Base-by-base conservation (phyloP, 768 basidiomycete genomes). In the Russula earlei region DNA sequence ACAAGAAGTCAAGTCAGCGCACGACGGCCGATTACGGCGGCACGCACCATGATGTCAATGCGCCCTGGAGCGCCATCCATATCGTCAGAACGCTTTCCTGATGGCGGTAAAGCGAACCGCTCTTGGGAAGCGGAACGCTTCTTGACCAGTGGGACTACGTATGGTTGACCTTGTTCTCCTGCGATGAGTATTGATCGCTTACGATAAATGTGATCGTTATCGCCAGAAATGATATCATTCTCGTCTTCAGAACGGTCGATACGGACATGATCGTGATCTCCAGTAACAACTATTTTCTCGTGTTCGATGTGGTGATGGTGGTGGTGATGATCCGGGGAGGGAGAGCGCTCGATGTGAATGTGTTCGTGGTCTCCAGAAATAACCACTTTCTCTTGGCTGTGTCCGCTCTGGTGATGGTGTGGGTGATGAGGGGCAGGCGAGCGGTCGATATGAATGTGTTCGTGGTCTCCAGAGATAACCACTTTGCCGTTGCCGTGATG, bases 1-100 rank as follows among this genome's bases (percentile, higher is more conserved):
- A 29, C 20, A 24, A 40, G 33, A 29, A 20, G 7, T 17, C 22
- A 47, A 17, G 17, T 52, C 37, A 9, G 58, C 54, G 31, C 54
- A 48, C 63, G 55, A 38, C 29, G n/a, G n/a, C n/a, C n/a, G n/a
- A n/a, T n/a, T 36, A 31, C 53, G 24, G 27, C 4, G 29, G 36
- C 12, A 69, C 75, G 49, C 58, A 75, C 82, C 70, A 78, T 67
- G 56, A 84, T 75, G 58, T 77, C 72, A 45, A 83, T 67, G 3
- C 55, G 69, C 4, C 82, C 80, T 8, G 70, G 65, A 8, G 69
- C 72, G 2, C 69, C 68, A 14, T 51, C 52, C 12, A 40, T 8
- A 40, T 27, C 59, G 52, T 24, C 54, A 54, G 41, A 52, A 42
- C 61, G 54, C 43, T 36, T 55, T 22, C 33, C 24, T 42, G 49